Base-by-base conservation (phyloP, 495 filamentous ascomycete species). In the Parmelia sp. region DNA sequence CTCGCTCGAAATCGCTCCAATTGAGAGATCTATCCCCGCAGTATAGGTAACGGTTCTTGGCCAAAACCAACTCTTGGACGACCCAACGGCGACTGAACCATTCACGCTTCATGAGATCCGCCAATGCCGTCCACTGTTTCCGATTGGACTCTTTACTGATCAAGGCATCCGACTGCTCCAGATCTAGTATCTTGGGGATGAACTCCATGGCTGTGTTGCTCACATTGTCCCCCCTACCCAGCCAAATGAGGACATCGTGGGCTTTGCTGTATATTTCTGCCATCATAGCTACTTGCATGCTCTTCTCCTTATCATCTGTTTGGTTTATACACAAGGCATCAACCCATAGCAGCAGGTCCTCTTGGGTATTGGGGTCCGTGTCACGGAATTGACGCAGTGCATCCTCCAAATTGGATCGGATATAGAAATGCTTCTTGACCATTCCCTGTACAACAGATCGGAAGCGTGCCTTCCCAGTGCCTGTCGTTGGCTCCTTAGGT, bases 1-100 rank as follows among this genome's bases (percentile, higher is more conserved):
- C 51, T 14, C 25, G 21, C 12, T 25, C 33, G 31, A 57, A 63
- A 56, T 63, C 53, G 19, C 29, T 15, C 51, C 61, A 63, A 39
- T 56, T 19, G 9, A 63, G n/a, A 39, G 47, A 11, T 9, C n/a
- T 42, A 39, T 40, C 27, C 10, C 61, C 61, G 36, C 61, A 63
- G 14, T n/a, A 42, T 36, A 63, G 61, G 23, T 37, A 31, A 3
- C 49, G 33, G 7, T 63, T 39, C 47, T 37, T 57, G 33, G 39
- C 39, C 12, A 42, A 42, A 6, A 14, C 39, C 5, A 42, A 14
- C 12, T 42, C 39, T 14, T 42, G 39, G 5, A 42, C 39, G 6
- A 42, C 39, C 39, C 39, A 42, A 42, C 39, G 39, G 7, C 39
- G 39, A 17, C 39, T 42, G 39, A 42, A 42, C 39, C 39, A 42